Evolutionary conservation across 164 flowering plant species (phyloP).

Genomic region (Chimonanthus praecox): DNA sequence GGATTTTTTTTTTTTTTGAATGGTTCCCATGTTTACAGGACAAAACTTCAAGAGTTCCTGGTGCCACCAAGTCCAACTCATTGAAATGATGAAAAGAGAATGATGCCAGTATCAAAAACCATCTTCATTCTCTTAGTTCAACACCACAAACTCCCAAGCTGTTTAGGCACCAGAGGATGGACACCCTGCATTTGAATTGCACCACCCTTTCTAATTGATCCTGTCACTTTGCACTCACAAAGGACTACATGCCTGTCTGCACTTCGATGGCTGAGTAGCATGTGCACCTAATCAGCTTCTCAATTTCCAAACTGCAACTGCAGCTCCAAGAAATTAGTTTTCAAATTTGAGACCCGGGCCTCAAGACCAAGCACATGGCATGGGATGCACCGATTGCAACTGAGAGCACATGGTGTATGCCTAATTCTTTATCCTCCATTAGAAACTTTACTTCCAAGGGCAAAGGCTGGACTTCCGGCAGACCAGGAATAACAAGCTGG

Average conservation of each 20-base stretch:
- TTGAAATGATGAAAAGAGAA: too few relatives aligned
- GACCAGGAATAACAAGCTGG: conserved; percentile 85
- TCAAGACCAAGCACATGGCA: conserved; percentile 66
- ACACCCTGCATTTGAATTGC: too few relatives aligned
- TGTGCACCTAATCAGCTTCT: background rate
- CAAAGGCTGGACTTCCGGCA: conserved; percentile 55
- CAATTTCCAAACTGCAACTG: background rate
- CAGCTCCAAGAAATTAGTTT: background rate
- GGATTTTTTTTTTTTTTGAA: too few relatives aligned
- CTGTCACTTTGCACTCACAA: background rate
- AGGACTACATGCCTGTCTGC: background rate
- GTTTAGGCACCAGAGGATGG: too few relatives aligned
- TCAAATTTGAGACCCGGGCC: background rate
- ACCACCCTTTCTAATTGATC: too few relatives aligned
- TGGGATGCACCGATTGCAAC: conserved; percentile 86
- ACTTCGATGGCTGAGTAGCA: background rate
- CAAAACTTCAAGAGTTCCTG: too few relatives aligned
- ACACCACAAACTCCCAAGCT: too few relatives aligned
- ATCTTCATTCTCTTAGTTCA: too few relatives aligned
- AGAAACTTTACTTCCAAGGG: conserved; percentile 80
- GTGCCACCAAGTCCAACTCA: too few relatives aligned
- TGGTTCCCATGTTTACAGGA: too few relatives aligned
- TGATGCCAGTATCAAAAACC: too few relatives aligned
- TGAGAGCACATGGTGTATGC: conserved; percentile 53
- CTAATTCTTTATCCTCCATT: conserved; percentile 58